phyloP scores from a whole-genome alignment of 1,139 yeast species.

The Wickerhamomyces sp. region DNA sequence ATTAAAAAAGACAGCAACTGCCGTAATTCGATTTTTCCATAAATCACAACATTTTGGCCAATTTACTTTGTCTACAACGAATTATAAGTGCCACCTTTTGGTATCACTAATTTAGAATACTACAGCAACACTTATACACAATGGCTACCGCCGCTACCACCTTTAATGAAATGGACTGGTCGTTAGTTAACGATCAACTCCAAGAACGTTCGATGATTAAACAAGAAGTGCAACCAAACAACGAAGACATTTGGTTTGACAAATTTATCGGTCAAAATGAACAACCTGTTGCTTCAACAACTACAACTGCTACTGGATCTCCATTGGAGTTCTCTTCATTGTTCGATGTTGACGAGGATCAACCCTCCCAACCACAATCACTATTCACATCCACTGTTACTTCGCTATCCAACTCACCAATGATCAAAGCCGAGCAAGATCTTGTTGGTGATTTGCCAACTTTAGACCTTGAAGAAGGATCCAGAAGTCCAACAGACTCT shows the following conservation, averaged over 20 bases:
- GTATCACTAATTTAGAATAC: too few relatives aligned
- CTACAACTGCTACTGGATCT: constrained; percentile 17
- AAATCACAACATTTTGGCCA: too few relatives aligned
- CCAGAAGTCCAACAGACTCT: constrained; percentile 10
- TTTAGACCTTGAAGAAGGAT: constrained; percentile 6
- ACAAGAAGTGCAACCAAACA: constrained; percentile 7
- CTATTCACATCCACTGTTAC: constrained; percentile 21
- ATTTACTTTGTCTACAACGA: too few relatives aligned
- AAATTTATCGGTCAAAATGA: constrained; percentile 12
- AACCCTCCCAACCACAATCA: constrained; percentile 13
- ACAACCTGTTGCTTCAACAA: constrained; percentile 4
- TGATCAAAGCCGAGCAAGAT: constrained; percentile 22
- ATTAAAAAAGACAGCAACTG: too few relatives aligned
- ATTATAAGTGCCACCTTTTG: too few relatives aligned
- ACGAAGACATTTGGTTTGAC: constrained; percentile 17
- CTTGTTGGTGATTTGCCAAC: constrained; percentile 9
- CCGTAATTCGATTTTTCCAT: too few relatives aligned
- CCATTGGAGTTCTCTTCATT: constrained; percentile 24
- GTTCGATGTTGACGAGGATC: constrained; percentile 16
- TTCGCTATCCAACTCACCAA: constrained; percentile 23
- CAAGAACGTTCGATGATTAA: constrained; percentile 4
- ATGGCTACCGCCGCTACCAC: too few relatives aligned
- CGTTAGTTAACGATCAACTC: constrained; percentile 14
- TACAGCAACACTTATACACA: constrained; percentile 1
- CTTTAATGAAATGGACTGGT: constrained; percentile 21